Conservation (phyloP, 1,284 basidiomycete species). For the Peniophora sp. region DNA sequence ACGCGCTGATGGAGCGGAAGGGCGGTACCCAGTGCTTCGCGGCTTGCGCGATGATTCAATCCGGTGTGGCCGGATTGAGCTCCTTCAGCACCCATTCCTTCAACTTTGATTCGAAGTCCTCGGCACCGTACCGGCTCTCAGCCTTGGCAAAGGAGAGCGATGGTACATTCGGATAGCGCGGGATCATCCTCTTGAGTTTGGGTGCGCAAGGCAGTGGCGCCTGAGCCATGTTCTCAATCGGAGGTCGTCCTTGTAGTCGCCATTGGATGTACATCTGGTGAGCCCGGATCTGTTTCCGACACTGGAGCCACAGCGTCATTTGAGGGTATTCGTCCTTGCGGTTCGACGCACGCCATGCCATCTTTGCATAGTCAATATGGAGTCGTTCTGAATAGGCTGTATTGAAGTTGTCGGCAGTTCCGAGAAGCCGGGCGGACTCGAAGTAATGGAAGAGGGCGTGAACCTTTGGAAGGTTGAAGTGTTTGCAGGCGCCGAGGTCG, state of each 20-base stretch:
- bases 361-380: constrained; percentile 21
- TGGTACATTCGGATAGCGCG: not conserved
- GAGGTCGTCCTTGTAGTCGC: not conserved
- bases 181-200: not conserved
- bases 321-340: constrained; percentile 18
- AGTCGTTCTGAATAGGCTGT: constrained; percentile 20
- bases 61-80: not conserved
- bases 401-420: constrained; percentile 25
- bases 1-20: not conserved
- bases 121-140: constrained; percentile 4
- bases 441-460: constrained; percentile 26
- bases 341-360: constrained; percentile 19
- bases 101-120: constrained; percentile 6
- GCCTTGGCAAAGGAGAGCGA: not conserved
- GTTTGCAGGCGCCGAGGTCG: constrained; percentile 11
- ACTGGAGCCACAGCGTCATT: constrained; percentile 21
- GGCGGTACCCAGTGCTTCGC: not conserved
- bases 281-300: constrained; percentile 10
- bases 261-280: constrained; percentile 6
- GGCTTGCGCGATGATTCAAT: not conserved
- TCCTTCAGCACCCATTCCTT: constrained; percentile 1
- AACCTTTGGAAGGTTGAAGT: constrained; percentile 33
- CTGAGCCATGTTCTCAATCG: not conserved
- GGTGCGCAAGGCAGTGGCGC: not conserved
- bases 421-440: constrained; percentile 16